A percentile compares a stretch with the other conserved stretches of the same genome.
These are phyloP conservation scores for Coemansia sp. DNA, from an alignment of 371 early-diverging fungal genomes.

Conservation along the genomic window DNA sequence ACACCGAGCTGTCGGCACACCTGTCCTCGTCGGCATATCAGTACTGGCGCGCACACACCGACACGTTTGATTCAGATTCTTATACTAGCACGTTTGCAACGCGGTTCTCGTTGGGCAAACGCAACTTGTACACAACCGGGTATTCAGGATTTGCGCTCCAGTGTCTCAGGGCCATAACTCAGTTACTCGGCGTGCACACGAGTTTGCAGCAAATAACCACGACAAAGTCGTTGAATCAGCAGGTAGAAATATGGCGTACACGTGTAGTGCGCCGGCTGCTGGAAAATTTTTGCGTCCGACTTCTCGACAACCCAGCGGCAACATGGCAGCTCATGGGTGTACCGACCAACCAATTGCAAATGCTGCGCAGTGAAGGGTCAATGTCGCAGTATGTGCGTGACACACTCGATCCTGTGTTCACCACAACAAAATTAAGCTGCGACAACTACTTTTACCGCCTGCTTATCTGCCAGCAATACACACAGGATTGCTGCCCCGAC, in stretches of 20 bases:
- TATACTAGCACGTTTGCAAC: not conserved
- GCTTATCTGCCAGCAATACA: conserved; percentile 70
- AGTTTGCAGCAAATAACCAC: conserved; percentile 62
- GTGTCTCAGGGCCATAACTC: conserved; percentile 66
- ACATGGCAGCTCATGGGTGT: conserved; percentile 89
- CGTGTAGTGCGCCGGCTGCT: conserved; percentile 65
- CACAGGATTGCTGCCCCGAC: conserved; percentile 64
- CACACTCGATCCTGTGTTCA: conserved; percentile 78
- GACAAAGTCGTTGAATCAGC: conserved; percentile 62
- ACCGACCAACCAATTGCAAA: conserved; percentile 84
- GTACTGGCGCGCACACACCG: conserved; percentile 71
- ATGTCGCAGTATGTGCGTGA: conserved; percentile 78
- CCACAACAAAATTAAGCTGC: conserved; percentile 59
- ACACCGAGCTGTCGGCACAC: conserved; percentile 69
- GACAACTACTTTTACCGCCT: conserved; percentile 87
- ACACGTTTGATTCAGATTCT: conserved; percentile 8
- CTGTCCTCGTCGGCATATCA: conserved; percentile 74
- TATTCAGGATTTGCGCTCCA: conserved; percentile 79
- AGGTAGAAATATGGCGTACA: conserved; percentile 64
- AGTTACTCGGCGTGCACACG: conserved; percentile 60
- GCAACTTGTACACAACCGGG: conserved; percentile 79
- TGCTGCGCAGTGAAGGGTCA: conserved; percentile 78
- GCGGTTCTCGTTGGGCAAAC: conserved; percentile 54
- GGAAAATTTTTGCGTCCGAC: conserved; percentile 60
- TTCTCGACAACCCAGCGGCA: conserved; percentile 76